Evolutionary conservation across 1,139 yeast genomes (phyloP).

Genomic region (Meyerozyma guilliermondii): DNA sequence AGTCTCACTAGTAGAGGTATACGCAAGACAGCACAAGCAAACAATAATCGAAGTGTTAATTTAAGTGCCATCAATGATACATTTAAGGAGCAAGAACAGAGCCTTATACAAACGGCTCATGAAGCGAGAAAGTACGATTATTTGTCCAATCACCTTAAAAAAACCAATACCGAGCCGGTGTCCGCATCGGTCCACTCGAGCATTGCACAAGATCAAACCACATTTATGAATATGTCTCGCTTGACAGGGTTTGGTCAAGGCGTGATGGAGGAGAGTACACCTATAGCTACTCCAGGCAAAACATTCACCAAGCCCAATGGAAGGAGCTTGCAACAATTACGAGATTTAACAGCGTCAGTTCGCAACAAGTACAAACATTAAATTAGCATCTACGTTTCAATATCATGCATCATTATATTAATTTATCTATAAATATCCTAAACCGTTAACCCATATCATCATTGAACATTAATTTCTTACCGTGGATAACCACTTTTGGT

Average conservation of each 20-base stretch:
- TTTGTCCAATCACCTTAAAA: conserved; percentile 27
- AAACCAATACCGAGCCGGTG: conserved; percentile 7
- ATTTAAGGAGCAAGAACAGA: conserved; percentile 21
- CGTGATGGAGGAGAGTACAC: conserved; percentile 38
- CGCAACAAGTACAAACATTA: conserved; percentile 23
- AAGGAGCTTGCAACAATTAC: conserved; percentile 27
- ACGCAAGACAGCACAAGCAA: conserved; percentile 13
- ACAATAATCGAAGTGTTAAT: conserved; percentile 5
- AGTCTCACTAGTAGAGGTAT: conserved; percentile 28
- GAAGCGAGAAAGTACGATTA: conserved; percentile 28
- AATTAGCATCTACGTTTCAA: neutral
- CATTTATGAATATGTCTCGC: conserved; percentile 21
- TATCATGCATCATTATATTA: neutral
- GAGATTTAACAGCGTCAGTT: conserved; percentile 33
- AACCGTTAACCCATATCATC: neutral
- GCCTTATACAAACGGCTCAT: conserved; percentile 26
- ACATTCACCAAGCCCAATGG: conserved; percentile 11
- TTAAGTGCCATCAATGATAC: conserved; percentile 6
- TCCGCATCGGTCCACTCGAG: conserved; percentile 7
- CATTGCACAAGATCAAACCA: conserved; percentile 8
- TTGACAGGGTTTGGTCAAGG: conserved; percentile 37
- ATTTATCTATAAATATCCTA: neutral
- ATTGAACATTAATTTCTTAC: neutral
- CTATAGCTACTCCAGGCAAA: conserved; percentile 25
- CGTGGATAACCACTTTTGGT: conserved; percentile 1